Conservation (phyloP, 2,329 filamentous ascomycete species). For the Calonectria leucothoes region DNA sequence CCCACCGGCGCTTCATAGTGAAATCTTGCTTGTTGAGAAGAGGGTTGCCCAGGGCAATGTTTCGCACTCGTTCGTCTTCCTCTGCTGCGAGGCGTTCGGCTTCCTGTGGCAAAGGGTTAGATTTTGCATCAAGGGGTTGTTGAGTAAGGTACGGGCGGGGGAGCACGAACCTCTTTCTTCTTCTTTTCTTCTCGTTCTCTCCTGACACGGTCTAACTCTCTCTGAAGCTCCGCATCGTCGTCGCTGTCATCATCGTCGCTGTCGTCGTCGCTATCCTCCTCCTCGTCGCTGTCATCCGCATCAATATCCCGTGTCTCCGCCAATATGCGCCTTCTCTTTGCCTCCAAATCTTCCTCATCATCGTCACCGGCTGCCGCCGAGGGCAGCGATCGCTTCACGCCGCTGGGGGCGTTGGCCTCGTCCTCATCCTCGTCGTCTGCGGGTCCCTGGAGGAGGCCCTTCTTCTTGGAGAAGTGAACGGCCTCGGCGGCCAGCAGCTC, state of each 20-base stretch:
- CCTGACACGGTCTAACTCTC: constrained; percentile 95
- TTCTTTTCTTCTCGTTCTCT: constrained; percentile 69
- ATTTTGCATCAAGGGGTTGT: not conserved
- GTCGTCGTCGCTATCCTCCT: constrained; percentile 63
- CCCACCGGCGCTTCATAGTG: constrained; percentile 92
- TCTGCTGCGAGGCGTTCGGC: constrained; percentile 83
- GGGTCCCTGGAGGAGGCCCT: constrained; percentile 58
- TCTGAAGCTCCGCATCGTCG: constrained; percentile 84
- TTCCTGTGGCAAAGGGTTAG: constrained; percentile 64
- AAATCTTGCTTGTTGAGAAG: constrained; percentile 90
- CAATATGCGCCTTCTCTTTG: constrained; percentile 87
- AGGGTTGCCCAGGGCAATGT: constrained; percentile 94
- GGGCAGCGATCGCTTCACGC: constrained; percentile 69
- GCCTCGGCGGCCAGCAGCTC: constrained; percentile 92
- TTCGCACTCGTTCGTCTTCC: constrained; percentile 83
- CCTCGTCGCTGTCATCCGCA: constrained; percentile 72
- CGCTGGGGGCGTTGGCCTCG: constrained; percentile 48
- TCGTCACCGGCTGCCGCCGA: constrained; percentile 34
- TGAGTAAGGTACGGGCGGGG: not conserved
- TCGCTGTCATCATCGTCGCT: constrained; percentile 63
- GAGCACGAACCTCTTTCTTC: constrained; percentile 51
- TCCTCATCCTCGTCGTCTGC: constrained; percentile 63
- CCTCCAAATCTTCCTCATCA: constrained; percentile 80
- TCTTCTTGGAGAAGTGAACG: constrained; percentile 87
- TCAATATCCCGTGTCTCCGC: constrained; percentile 91